A percentile compares a stretch with the other conserved stretches of the same genome.
These are phyloP conservation scores for Coemansia sp. DNA, from an alignment of 192 early-diverging fungal species.

Conservation along the genomic window DNA sequence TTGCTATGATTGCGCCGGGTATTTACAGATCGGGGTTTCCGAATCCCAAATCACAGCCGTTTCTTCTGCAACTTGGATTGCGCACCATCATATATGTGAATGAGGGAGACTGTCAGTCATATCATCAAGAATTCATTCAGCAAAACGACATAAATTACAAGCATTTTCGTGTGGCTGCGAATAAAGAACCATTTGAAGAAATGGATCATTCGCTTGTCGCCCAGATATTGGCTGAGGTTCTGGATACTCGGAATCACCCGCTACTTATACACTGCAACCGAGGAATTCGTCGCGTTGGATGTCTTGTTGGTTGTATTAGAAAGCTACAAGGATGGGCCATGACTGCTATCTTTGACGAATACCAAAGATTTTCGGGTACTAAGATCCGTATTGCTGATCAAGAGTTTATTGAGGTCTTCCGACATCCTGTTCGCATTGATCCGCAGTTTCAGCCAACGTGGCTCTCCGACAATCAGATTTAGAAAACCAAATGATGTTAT, in stretches of 20 bases:
- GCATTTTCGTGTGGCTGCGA: slow-evolving; percentile 80
- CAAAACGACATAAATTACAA: slow-evolving; percentile 72
- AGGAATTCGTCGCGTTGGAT: slow-evolving; percentile 92
- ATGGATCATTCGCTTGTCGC: slow-evolving; percentile 37
- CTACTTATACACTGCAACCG: slow-evolving; percentile 92
- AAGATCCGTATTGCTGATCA: slow-evolving; percentile 89
- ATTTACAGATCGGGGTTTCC: slow-evolving; percentile 95
- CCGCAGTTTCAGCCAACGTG: slow-evolving; percentile 26
- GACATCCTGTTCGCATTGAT: slow-evolving; percentile 24
- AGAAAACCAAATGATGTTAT: background rate
- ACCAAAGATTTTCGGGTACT: slow-evolving; percentile 86
- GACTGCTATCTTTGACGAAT: slow-evolving; percentile 97
- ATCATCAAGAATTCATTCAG: slow-evolving; percentile 69
- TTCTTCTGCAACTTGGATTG: slow-evolving; percentile 79
- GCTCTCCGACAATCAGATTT: slow-evolving; percentile 14
- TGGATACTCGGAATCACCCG: slow-evolving; percentile 55
- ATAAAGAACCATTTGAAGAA: slow-evolving; percentile 67
- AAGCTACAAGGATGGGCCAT: slow-evolving; percentile 95
- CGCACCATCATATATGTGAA: slow-evolving; percentile 84
- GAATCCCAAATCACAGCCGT: slow-evolving; percentile 85
- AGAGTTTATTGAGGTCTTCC: slow-evolving; percentile 69
- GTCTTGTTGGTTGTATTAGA: slow-evolving; percentile 87
- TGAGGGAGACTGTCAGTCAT: slow-evolving; percentile 70
- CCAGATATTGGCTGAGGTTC: slow-evolving; percentile 33
- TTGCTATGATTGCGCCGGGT: slow-evolving; percentile 89